A percentile compares a stretch with the other conserved stretches of the same genome.
phyloP scores from a whole-genome alignment of 495 filamentous ascomycete genomes.

The Aspergillus haitiensis region DNA sequence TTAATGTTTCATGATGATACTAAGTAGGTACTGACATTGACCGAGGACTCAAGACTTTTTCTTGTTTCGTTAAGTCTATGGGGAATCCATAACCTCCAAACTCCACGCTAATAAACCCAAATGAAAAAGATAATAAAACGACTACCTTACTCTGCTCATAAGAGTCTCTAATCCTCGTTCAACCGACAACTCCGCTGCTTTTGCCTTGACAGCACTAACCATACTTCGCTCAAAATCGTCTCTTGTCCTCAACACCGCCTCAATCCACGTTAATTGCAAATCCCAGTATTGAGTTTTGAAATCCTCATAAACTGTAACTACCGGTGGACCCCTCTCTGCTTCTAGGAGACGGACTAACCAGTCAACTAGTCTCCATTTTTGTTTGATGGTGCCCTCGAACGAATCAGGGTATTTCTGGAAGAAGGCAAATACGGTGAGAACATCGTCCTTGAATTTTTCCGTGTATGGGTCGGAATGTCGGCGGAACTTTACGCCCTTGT shows the following conservation, averaged over 20 bases:
- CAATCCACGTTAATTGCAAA: conserved; percentile 93
- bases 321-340: conserved; percentile 64
- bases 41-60: too few relatives aligned
- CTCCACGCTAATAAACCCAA: conserved; percentile 25
- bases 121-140: conserved; percentile 10
- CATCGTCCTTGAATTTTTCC: conserved; percentile 87
- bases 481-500: conserved; percentile 87
- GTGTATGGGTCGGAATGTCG: conserved; percentile 72
- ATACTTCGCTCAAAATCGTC: conserved; percentile 94
- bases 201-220: conserved; percentile 81
- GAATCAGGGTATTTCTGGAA: conserved; percentile 63
- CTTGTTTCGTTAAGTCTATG: not conserved
- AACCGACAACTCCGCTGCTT: conserved; percentile 79
- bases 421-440: conserved; percentile 77
- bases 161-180: conserved; percentile 80
- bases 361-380: conserved; percentile 88
- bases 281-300: conserved; percentile 94
- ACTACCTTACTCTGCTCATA: conserved; percentile 82
- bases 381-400: conserved; percentile 70
- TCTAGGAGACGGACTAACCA: conserved; percentile 73
- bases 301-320: conserved; percentile 74
- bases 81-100: conserved; percentile 15
- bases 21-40: too few relatives aligned
- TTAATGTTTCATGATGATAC: too few relatives aligned
- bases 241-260: conserved; percentile 78